These are phyloP conservation scores for Ophiosphaerella korrae DNA, from an alignment of 2,329 filamentous ascomycete species.

Conservation along the genomic window DNA sequence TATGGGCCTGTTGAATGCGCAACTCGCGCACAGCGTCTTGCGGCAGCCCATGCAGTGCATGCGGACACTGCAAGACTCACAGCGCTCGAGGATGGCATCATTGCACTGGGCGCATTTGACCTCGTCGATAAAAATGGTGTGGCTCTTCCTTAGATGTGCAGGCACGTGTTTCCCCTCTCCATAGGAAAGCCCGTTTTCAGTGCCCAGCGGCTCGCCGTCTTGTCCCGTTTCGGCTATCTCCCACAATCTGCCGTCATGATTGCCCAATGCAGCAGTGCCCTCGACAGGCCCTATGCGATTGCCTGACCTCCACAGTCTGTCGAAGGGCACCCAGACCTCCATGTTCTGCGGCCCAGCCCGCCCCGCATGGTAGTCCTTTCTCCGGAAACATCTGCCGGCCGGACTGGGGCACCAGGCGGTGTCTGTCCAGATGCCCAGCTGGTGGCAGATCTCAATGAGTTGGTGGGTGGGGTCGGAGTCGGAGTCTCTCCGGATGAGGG, in stretches of 20 bases:
- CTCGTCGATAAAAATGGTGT: conserved; percentile 58
- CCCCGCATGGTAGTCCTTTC: conserved; percentile 62
- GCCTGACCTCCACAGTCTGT: conserved; percentile 63
- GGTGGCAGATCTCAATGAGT: conserved; percentile 63
- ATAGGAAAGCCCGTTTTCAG: conserved; percentile 49
- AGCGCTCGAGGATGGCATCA: conserved; percentile 60
- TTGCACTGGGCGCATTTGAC: conserved; percentile 61
- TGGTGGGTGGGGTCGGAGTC: conserved; percentile 66
- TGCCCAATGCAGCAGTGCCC: conserved; percentile 35
- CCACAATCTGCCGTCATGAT: conserved; percentile 60
- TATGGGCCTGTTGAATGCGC: conserved; percentile 62
- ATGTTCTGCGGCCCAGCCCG: conserved; percentile 60
- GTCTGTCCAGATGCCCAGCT: conserved; percentile 65
- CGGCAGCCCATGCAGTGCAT: conserved; percentile 67
- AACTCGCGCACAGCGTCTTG: conserved; percentile 65
- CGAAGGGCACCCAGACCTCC: conserved; percentile 67
- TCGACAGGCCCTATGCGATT: conserved; percentile 60
- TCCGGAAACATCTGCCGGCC: conserved; percentile 60
- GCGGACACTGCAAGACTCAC: conserved; percentile 64
- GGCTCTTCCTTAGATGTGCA: conserved; percentile 59
- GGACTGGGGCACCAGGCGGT: conserved; percentile 66
- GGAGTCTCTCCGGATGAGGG: conserved; percentile 61
- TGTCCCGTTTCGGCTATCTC: conserved; percentile 60
- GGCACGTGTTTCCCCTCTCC: conserved; percentile 61
- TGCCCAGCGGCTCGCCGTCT: conserved; percentile 61